Evolutionary conservation across 306 rosid species (phyloP), one percentile per base, ranked within the genome.

Genomic region (Canavalia gladiata): DNA sequence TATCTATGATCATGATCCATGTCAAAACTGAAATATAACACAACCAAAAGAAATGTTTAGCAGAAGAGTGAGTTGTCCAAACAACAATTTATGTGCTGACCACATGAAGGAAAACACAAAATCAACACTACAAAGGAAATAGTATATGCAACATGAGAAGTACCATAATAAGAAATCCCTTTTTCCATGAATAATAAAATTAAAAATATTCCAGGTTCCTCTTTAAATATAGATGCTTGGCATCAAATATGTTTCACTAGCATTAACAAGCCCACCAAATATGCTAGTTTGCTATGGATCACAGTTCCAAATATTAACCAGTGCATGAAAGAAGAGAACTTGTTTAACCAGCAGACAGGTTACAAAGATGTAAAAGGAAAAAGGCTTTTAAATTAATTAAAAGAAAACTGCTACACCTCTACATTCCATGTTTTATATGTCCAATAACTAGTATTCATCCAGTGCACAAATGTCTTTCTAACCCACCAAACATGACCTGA

Each of bases 81-180:
- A 66, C 63, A 69, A 39, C 59, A 68, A 58, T 47, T 67, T 46
- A 66, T 49, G 81, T 47, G 76, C 35, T 56, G 57, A 45, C 65
- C 29, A 35, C 55, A 68, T 33, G 56, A 55, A 65, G 54, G 11
- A 72, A 72, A 49, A 72, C 30, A 4, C 62, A 33, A 69, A 45
- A 55, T 58, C 56, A 68, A 41, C 8, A 4, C 73, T 49, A 11
- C 42, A 50, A 0, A 49, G 31, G 13, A 72, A 42, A 67, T 13
- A 82, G 39, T 29, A 50, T 8, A 6, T n/a, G 35, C 65, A 74
- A 66, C 12, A 41, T 43, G 8, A 82, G 50, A 69, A 25, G 9
- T 52, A 52, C 51, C 5, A 7, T 3, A 51, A 69, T 3, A 43
- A 42, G 63, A 78, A 76, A 49, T 45, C 31, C 12, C 45, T 11